phyloP scores from a whole-genome alignment of 495 filamentous ascomycete genomes.

The Chaetomium fimeti region DNA sequence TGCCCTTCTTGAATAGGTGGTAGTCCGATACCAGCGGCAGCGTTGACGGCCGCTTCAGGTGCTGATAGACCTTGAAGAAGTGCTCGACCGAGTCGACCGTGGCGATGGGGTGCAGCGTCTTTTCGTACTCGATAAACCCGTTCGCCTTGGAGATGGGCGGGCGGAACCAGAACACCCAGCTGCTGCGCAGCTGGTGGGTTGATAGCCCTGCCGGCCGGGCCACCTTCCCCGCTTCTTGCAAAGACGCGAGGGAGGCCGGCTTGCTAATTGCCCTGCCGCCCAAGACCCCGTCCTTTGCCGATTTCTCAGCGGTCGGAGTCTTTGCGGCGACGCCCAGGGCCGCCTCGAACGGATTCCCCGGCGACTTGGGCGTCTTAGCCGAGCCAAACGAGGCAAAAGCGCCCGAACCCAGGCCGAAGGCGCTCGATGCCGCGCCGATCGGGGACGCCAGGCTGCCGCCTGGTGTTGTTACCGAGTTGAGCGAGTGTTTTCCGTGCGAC shows the following conservation, averaged over 20 bases:
- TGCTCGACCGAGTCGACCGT: slow-evolving; percentile 79
- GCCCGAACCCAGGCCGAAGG: slow-evolving; percentile 90
- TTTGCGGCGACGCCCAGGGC: slow-evolving; percentile 59
- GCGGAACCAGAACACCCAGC: slow-evolving; percentile 96
- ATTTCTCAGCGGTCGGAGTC: slow-evolving; percentile 63
- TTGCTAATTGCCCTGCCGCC: slow-evolving; percentile 44
- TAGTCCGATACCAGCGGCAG: slow-evolving; percentile 95
- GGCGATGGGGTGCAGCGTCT: slow-evolving; percentile 85
- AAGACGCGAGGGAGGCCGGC: slow-evolving; percentile 42
- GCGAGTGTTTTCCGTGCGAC: slow-evolving; percentile 83
- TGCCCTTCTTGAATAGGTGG: slow-evolving; percentile 95
- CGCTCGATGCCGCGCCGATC: slow-evolving; percentile 80
- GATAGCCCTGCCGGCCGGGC: slow-evolving; percentile 27
- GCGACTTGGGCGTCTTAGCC: slow-evolving; percentile 81
- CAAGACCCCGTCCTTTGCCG: slow-evolving; percentile 49
- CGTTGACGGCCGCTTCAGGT: slow-evolving; percentile 83
- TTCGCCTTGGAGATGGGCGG: slow-evolving; percentile 85
- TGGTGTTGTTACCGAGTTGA: slow-evolving; percentile 76
- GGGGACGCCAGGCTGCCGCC: slow-evolving; percentile 75
- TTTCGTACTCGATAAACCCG: slow-evolving; percentile 94
- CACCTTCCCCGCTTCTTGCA: slow-evolving; percentile 39
- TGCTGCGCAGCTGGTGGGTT: slow-evolving; percentile 71
- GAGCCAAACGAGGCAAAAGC: slow-evolving; percentile 97
- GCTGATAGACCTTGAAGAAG: slow-evolving; percentile 88
- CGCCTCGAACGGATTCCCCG: slow-evolving; percentile 75